Percentiles rank a stretch among this genome's conserved stretches.
These are phyloP conservation scores for Darksidea phi DNA, from an alignment of 495 filamentous ascomycete genomes.

Conservation along the genomic window DNA sequence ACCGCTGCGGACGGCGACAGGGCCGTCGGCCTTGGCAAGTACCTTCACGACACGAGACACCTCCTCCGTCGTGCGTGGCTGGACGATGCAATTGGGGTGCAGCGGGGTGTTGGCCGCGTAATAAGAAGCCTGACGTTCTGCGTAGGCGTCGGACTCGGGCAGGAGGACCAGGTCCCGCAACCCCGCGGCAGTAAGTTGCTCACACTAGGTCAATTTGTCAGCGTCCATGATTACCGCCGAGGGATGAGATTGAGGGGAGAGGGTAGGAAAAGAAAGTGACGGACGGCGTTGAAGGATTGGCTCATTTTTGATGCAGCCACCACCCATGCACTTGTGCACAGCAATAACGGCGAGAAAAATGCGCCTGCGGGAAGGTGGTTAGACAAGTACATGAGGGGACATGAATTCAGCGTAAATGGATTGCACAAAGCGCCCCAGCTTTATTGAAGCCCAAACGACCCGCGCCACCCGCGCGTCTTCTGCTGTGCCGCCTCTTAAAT, in stretches of 20 bases:
- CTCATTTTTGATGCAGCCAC: background rate
- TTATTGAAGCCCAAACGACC: too few species aligned
- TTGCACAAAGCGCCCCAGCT: too few species aligned
- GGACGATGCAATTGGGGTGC: slow-evolving; percentile 11
- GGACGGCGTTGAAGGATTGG: background rate
- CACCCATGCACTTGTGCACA: background rate
- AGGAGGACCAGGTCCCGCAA: slow-evolving; percentile 6
- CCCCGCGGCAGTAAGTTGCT: slow-evolving; percentile 5
- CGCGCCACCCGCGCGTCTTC: too few species aligned
- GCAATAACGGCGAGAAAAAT: background rate
- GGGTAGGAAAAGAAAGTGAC: background rate
- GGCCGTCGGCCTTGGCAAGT: background rate
- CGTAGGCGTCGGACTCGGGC: slow-evolving; percentile 7
- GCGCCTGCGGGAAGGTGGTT: too few species aligned
- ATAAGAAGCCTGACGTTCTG: slow-evolving; percentile 7
- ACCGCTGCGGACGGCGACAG: slow-evolving; percentile 50
- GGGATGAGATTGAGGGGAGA: background rate
- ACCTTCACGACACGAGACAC: slow-evolving; percentile 10
- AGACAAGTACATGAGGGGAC: too few species aligned
- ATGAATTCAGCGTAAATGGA: too few species aligned
- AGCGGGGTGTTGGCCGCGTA: slow-evolving; percentile 10
- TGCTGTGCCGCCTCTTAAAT: too few species aligned
- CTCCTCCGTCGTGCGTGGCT: slow-evolving; percentile 12
- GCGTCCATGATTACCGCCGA: background rate
- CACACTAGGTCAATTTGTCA: slow-evolving; percentile 1